A percentile compares a stretch with the other conserved stretches of the same genome.
Evolutionary conservation across 768 basidiomycete genomes (phyloP).

Genomic region (Agaricus subrufescens): DNA sequence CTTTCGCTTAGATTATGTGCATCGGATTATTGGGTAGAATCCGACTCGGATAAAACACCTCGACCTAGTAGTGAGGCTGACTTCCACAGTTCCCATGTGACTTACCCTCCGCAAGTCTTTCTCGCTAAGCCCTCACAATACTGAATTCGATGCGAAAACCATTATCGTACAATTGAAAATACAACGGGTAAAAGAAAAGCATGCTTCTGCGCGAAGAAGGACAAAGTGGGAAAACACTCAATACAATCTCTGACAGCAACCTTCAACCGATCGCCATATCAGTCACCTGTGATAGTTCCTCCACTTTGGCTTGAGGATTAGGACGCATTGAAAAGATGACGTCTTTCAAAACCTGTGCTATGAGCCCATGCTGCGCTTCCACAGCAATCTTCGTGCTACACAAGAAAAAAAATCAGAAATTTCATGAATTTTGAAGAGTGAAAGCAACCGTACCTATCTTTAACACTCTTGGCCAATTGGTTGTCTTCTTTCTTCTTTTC

Average conservation of each 20-base stretch:
- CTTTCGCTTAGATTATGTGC: no score
- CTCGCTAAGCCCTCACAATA: no score
- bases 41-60: no score
- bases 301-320: conserved; percentile 19
- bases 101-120: no score
- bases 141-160: no score
- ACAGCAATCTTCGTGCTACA: conserved; percentile 80
- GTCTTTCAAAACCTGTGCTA: conserved; percentile 91
- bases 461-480: conserved; percentile 82
- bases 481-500: conserved; percentile 84
- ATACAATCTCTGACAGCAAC: not conserved
- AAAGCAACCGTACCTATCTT: conserved; percentile 63
- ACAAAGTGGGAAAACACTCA: not conserved
- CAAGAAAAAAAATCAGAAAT: not conserved
- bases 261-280: conserved; percentile 47
- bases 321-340: conserved; percentile 75
- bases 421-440: not conserved
- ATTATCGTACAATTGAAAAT: no score
- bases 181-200: no score
- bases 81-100: no score
- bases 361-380: conserved; percentile 91
- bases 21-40: no score
- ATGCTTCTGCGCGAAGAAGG: no score
- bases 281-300: conserved; percentile 32
- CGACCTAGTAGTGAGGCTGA: no score